phyloP scores from a whole-genome alignment of 306 rosid species.

The Lathyrus sativus region DNA sequence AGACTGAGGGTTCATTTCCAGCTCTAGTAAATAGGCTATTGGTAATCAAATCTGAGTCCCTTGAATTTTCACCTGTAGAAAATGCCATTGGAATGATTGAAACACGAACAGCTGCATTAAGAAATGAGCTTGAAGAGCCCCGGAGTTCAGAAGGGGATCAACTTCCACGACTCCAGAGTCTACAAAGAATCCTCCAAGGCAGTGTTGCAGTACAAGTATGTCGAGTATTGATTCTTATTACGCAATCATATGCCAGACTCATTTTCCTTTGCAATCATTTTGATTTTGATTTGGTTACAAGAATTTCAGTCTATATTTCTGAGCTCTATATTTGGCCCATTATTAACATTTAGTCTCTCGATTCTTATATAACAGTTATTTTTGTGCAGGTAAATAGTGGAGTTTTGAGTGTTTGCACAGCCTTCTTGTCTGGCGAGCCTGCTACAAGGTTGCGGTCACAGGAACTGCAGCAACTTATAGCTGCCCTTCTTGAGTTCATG shows the following conservation, averaged over 20 bases:
- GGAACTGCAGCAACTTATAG: slow-evolving; percentile 96
- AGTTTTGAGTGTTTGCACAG: slow-evolving; percentile 94
- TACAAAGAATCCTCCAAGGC: slow-evolving; percentile 99
- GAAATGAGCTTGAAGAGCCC: slow-evolving; percentile 99
- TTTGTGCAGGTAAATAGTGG: slow-evolving; percentile 90
- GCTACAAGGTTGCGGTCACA: slow-evolving; percentile 94
- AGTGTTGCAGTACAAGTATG: slow-evolving; percentile 98
- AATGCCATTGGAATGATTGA: slow-evolving; percentile 99
- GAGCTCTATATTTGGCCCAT: neutral
- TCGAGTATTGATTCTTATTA: slow-evolving; percentile 15
- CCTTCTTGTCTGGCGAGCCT: slow-evolving; percentile 96
- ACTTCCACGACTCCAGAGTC: slow-evolving; percentile 94
- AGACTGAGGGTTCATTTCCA: slow-evolving; percentile 97
- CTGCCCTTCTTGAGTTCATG: slow-evolving; percentile 98
- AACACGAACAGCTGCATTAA: slow-evolving; percentile 92
- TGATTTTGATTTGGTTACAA: neutral
- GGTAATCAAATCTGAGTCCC: slow-evolving; percentile 87
- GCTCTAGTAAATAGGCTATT: slow-evolving; percentile 91
- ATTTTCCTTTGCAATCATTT: neutral
- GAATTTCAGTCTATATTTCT: slow-evolving; percentile 3
- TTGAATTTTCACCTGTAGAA: slow-evolving; percentile 96
- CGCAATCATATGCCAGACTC: neutral
- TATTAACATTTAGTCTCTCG: slow-evolving; percentile 3
- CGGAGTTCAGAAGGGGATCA: slow-evolving; percentile 98
- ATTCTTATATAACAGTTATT: slow-evolving; percentile 16